Evolutionary conservation across 495 filamentous ascomycete species (phyloP).

Genomic region (Penicillium soppii): DNA sequence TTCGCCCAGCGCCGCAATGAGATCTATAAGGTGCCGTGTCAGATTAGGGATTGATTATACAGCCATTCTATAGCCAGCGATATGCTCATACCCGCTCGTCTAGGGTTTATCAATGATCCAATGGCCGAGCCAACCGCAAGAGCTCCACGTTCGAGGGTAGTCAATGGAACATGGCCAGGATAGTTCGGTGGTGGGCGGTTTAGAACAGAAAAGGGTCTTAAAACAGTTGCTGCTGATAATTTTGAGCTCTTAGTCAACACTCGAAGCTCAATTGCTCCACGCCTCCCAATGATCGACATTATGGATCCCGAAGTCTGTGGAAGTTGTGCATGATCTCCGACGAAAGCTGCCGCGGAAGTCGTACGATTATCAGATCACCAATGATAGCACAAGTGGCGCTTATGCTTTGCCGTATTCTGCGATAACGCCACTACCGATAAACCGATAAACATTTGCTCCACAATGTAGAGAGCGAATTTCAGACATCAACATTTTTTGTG

Average conservation of each 20-base stretch:
- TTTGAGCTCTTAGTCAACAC: constrained; percentile 11
- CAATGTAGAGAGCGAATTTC: constrained; percentile 5
- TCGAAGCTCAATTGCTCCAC: constrained; percentile 21
- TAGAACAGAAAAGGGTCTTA: constrained; percentile 67
- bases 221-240: constrained; percentile 4
- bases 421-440: constrained; percentile 27
- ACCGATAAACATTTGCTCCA: constrained; percentile 21
- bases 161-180: constrained; percentile 89
- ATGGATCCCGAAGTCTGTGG: constrained; percentile 10
- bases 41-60: constrained; percentile 1
- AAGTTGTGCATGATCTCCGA: background rate
- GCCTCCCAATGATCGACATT: constrained; percentile 35
- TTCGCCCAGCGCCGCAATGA: constrained; percentile 92
- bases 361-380: constrained; percentile 26
- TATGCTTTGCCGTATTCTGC: constrained; percentile 22
- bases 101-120: constrained; percentile 73
- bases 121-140: constrained; percentile 83
- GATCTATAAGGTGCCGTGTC: constrained; percentile 52
- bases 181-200: constrained; percentile 74
- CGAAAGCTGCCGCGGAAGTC: constrained; percentile 12
- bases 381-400: constrained; percentile 18
- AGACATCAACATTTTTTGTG: constrained; percentile 5
- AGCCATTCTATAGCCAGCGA: background rate
- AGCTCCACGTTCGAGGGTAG: constrained; percentile 66
- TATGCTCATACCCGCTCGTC: constrained; percentile 61